Base-by-base conservation (phyloP, 495 filamentous ascomycete species). In the Neurospora discreta region DNA sequence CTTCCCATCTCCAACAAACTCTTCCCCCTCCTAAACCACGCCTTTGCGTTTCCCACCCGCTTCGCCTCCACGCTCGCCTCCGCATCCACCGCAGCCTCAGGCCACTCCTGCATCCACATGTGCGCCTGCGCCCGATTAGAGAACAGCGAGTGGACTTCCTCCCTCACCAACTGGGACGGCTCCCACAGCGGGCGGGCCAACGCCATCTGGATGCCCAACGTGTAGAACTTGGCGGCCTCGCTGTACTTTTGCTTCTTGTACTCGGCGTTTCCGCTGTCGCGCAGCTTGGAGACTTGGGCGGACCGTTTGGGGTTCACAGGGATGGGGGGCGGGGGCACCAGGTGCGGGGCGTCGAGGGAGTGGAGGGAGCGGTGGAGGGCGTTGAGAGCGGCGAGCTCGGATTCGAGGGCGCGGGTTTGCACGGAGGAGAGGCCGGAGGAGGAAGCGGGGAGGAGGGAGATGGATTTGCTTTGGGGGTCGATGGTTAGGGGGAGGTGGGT, bases 1-100 rank as follows among this genome's bases (percentile, higher is more conserved):
- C 94, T 80, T 10, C 91, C 90, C 95, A 98, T 98, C 89, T 99
- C 95, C 69, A 89, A 80, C 78, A 97, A 83, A 80, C 90, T 94
- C 83, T 87, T 89, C 10, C 90, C 94, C 73, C 92, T 83, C 67
- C 95, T 83, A 90, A 92, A 98, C 91, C 94, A 98, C 3, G 90
- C 94, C 89, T 98, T 98, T 8, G 91, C 89, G 82, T 99, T 98
- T 39, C 90, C 93, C 58, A 87, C 84, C 70, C 88, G 84, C 88
- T 96, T 97, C 71, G 91, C 88, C 82, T 97, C 95, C n/a, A 97
- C 91, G 77, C 91, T 95, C 6, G 85, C 83, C 84, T 93, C 90
- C n/a, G 92, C 92, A 83, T 99, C 95, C 4, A 90, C 82, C 30
- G 90, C 85, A 4, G 86, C 95, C 85, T 95, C 93, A 6, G 91